These are phyloP conservation scores for Colletotrichum coccodes DNA, from an alignment of 2,329 filamentous ascomycete species.

Conservation along the genomic window DNA sequence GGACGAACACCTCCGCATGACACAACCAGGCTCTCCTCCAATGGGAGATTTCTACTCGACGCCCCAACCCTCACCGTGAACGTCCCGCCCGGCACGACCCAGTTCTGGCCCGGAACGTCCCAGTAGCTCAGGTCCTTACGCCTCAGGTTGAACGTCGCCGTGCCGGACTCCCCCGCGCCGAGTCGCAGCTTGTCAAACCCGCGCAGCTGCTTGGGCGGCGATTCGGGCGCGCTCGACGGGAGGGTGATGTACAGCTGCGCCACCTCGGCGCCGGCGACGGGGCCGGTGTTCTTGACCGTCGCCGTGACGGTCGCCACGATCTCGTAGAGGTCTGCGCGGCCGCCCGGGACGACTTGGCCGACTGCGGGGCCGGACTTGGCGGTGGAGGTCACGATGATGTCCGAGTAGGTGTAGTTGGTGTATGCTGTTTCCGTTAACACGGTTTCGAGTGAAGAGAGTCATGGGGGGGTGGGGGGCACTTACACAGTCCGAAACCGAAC, in stretches of 20 bases:
- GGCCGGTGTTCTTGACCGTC: conserved; percentile 73
- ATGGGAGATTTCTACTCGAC: conserved; percentile 56
- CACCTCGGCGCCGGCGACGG: conserved; percentile 70
- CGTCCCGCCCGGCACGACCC: conserved; percentile 60
- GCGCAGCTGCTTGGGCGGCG: conserved; percentile 68
- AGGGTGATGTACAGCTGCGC: conserved; percentile 68
- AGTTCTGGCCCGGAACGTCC: conserved; percentile 69
- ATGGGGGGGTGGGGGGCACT: conserved; percentile 36
- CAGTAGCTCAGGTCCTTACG: conserved; percentile 75
- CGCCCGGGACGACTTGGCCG: conserved; percentile 53
- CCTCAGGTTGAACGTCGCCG: conserved; percentile 64
- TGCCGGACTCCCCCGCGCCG: conserved; percentile 55
- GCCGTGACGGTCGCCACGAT: conserved; percentile 62
- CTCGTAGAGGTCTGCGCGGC: conserved; percentile 57
- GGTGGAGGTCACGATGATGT: conserved; percentile 53
- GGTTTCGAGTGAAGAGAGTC: background rate
- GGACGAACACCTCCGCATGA: background rate
- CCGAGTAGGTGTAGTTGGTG: conserved; percentile 72
- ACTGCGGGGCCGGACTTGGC: conserved; percentile 51
- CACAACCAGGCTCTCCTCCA: conserved; percentile 41
- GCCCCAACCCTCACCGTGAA: conserved; percentile 56
- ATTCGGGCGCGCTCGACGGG: conserved; percentile 48
- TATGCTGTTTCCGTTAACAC: conserved; percentile 59
- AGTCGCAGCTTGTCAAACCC: conserved; percentile 72
- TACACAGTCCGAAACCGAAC: conserved; percentile 71